Base-by-base conservation (phyloP, 2,329 filamentous ascomycete species). In the Paecilomyces fulvus region DNA sequence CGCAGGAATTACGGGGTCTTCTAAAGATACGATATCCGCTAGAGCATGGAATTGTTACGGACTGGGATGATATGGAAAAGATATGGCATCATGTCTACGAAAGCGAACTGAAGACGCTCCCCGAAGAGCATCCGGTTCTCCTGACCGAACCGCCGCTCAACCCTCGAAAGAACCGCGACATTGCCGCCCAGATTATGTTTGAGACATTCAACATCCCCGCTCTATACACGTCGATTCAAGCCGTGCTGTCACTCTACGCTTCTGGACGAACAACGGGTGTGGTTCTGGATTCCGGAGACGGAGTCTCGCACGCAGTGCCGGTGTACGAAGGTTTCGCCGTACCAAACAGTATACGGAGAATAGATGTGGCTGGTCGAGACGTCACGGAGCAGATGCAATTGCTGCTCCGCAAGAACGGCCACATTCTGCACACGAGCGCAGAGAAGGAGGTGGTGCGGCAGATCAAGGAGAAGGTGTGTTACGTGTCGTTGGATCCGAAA, bases 161-260 rank as follows among this genome's bases (percentile, higher is more conserved):
- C 75, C 94, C 94, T 31, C 87, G 92, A 73, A 87, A 88, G 73
- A 97, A 99, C 77, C 90, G 94, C 70, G 94, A 99, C 72, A 95
- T 87, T 7, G 94, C 94, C 43, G 94, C 94, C 48, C 94, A 99
- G 74, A 95, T 99, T 62, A 85, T 99, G 56, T 99, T 99, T 75
- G 94, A 99, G 77, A 96, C 92, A 2, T 97, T 97, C 81, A 97
- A 97, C 70, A 92, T 97, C 10, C 94, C 94, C 11, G 94, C 94
- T 3, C 80, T 97, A 50, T 96, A 96, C 77, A 96, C 90, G 56
- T 96, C 92, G 1, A 96, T 99, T 64, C 94, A 99, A 78, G 94
- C 94, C 0, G 92, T 97, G 20, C 83, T 99, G 56, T 96, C 92
- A 51, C 79, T 99, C 59, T 99, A 99, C 75, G 92, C 94, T 55